A percentile compares a stretch with the other conserved stretches of the same genome.
Conservation (phyloP, 352 stramenopile species). For the Globisporangium rhizosaccharum region DNA sequence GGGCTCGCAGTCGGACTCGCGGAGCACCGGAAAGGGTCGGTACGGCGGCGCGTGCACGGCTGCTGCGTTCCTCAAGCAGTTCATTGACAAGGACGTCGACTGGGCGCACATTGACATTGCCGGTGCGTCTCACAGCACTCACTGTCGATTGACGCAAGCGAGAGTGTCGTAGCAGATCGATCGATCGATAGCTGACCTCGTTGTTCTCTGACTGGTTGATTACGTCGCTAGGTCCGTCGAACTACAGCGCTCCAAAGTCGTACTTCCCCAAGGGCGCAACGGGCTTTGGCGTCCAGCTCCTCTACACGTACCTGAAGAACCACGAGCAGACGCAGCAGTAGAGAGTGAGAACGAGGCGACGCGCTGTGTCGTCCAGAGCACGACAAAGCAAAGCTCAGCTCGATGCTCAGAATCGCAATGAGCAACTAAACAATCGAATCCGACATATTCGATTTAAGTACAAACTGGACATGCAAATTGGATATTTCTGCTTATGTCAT, state of each 20-base stretch:
- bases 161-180: no score
- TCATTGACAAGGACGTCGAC: slow-evolving; percentile 78
- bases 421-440: no score
- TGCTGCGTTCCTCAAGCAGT: slow-evolving; percentile 87
- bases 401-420: no score
- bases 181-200: no score
- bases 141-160: no score
- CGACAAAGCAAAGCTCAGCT: not conserved
- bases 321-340: slow-evolving; percentile 31
- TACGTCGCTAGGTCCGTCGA: slow-evolving; percentile 34
- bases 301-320: slow-evolving; percentile 83
- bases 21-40: slow-evolving; percentile 69
- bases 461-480: no score
- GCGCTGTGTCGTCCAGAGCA: no score
- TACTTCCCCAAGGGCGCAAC: slow-evolving; percentile 85
- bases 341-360: not conserved
- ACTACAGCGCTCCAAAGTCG: slow-evolving; percentile 77
- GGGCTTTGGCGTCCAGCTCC: slow-evolving; percentile 84
- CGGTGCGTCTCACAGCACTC: slow-evolving; percentile 17
- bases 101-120: slow-evolving; percentile 91
- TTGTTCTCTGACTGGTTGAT: slow-evolving; percentile 2
- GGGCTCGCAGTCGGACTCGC: slow-evolving; percentile 71
- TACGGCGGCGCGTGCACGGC: slow-evolving; percentile 81
- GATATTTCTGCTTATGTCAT: no score
- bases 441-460: no score